Percentiles rank a stretch among this genome's conserved stretches.
Evolutionary conservation across 169 alveolate genomes (phyloP).

Genomic region (Plasmodium sp.): DNA sequence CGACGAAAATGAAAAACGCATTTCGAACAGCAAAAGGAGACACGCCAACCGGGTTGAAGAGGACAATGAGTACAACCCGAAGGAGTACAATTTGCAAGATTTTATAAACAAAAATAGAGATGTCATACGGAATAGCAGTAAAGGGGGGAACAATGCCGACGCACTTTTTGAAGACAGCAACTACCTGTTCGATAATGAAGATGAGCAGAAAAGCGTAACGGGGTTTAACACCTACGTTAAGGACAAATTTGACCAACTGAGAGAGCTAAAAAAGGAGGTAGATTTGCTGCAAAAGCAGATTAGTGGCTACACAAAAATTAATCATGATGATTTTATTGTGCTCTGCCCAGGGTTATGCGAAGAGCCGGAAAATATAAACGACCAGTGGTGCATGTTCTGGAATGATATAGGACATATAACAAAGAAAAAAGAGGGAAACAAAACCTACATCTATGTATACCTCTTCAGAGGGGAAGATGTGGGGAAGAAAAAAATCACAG

Average conservation of each 20-base stretch:
- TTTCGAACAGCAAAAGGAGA: background rate
- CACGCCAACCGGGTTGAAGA: background rate
- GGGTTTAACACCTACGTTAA: slow-evolving; percentile 53
- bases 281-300: slow-evolving; percentile 50
- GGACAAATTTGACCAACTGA: slow-evolving; percentile 61
- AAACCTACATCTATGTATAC: slow-evolving; percentile 68
- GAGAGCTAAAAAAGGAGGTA: slow-evolving; percentile 40
- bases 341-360: slow-evolving; percentile 68
- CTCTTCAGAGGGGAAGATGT: slow-evolving; percentile 75
- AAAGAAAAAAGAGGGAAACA: slow-evolving; percentile 69
- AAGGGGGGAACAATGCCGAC: background rate
- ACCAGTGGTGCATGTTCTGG: slow-evolving; percentile 77
- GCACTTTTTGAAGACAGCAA: slow-evolving; percentile 9
- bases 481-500: slow-evolving; percentile 74
- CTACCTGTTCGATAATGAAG: slow-evolving; percentile 55
- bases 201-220: slow-evolving; percentile 43
- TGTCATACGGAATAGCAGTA: slow-evolving; percentile 21
- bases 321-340: slow-evolving; percentile 61
- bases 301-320: slow-evolving; percentile 32
- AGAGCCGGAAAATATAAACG: slow-evolving; percentile 76
- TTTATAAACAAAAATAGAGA: slow-evolving; percentile 70
- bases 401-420: slow-evolving; percentile 76
- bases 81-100: slow-evolving; percentile 49
- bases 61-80: slow-evolving; percentile 42
- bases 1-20: slow-evolving; percentile 9